Percentiles rank a stretch among this genome's conserved stretches.
These are phyloP conservation scores for Tetrahymena elliotti DNA, from an alignment of 73 alveolate species.

Conservation along the genomic window DNA sequence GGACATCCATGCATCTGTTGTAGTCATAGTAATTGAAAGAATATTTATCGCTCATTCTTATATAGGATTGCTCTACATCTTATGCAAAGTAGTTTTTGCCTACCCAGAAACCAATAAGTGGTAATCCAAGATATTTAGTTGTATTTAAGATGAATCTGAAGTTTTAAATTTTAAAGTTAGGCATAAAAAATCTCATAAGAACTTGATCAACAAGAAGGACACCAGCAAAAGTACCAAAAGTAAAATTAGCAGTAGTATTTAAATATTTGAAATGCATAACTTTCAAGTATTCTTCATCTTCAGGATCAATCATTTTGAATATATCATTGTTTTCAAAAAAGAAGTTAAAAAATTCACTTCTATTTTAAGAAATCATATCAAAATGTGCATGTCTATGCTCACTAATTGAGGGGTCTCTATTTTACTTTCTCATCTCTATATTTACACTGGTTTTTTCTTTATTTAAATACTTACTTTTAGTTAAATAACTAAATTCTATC, in stretches of 20 bases:
- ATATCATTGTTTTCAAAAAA: background rate
- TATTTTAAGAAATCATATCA: background rate
- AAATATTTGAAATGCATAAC: background rate
- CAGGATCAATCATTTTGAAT: background rate
- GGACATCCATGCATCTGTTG: background rate
- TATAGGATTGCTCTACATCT: background rate
- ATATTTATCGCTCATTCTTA: background rate
- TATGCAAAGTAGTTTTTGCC: background rate
- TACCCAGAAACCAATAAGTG: background rate
- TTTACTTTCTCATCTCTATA: background rate
- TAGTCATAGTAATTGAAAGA: background rate
- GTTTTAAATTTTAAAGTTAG: background rate
- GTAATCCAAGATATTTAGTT: background rate
- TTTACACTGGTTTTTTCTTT: background rate
- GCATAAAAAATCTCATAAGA: background rate
- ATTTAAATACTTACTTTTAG: background rate
- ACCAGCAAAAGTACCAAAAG: background rate
- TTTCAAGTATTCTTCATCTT: background rate
- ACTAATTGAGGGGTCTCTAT: background rate
- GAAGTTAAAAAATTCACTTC: background rate
- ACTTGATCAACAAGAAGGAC: background rate
- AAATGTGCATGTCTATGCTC: background rate
- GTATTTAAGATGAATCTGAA: background rate
- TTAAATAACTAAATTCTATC: background rate
- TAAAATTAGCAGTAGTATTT: background rate